Conservation (phyloP, 2,329 filamentous ascomycete species). For the Chrysoporthe cubensis region DNA sequence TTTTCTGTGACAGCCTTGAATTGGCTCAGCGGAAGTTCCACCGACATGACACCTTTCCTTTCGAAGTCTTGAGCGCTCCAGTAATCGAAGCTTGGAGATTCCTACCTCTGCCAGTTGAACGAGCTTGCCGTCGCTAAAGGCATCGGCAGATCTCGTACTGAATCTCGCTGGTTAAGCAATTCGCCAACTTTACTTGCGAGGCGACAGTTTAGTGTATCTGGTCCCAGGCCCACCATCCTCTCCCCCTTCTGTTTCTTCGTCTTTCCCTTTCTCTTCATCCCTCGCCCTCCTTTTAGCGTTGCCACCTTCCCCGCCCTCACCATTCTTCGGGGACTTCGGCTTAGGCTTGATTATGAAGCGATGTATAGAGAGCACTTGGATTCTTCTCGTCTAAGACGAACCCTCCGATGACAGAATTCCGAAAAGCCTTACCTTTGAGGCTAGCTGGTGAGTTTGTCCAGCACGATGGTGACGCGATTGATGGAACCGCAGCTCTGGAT, state of each 20-base stretch:
- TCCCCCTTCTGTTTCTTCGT: neutral
- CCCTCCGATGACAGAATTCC: constrained; percentile 8
- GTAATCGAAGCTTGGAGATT: no score
- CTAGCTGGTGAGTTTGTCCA: no score
- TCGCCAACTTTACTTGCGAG: neutral
- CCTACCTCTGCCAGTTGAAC: no score
- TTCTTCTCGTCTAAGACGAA: neutral
- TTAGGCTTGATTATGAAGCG: neutral
- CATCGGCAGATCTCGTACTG: no score
- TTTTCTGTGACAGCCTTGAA: no score
- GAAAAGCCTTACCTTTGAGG: no score
- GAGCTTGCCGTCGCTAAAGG: neutral
- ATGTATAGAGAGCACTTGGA: neutral
- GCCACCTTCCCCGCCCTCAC: neutral
- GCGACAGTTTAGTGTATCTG: neutral
- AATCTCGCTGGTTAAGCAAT: neutral
- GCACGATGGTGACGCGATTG: no score
- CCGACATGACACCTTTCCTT: no score
- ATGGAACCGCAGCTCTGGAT: no score
- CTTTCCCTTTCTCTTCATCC: neutral
- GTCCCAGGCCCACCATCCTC: neutral
- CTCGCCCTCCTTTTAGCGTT: neutral
- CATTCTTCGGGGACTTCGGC: neutral
- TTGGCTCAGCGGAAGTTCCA: no score
- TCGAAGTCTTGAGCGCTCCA: no score